Evolutionary conservation across 805 yeast species (phyloP).

Genomic region (Yamadazyma endophytica): DNA sequence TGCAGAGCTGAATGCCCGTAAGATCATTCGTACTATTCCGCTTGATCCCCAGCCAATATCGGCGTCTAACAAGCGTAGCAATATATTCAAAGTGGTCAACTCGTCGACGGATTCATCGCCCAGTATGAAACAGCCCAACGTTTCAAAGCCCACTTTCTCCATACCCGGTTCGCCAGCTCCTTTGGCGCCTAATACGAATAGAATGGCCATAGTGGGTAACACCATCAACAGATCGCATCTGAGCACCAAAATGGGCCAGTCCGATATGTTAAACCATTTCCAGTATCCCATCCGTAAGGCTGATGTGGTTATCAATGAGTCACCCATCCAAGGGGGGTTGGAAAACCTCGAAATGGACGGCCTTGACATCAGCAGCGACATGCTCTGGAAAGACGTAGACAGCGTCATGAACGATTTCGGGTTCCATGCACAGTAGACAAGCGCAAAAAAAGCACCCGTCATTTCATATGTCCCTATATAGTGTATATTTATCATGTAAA

Average conservation of each 20-base stretch:
- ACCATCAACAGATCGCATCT: conserved; percentile 10
- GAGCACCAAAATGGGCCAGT: conserved; percentile 2
- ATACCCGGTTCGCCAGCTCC: conserved; percentile 8
- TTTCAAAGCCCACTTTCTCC: neutral
- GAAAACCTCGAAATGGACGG: conserved; percentile 35
- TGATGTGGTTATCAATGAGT: conserved; percentile 9
- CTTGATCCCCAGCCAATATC: conserved; percentile 78
- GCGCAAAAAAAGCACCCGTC: too few species aligned
- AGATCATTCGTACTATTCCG: conserved; percentile 73
- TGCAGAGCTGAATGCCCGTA: conserved; percentile 70
- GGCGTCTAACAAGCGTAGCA: conserved; percentile 26
- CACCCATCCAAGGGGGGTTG: conserved; percentile 23
- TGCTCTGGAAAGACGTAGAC: conserved; percentile 79
- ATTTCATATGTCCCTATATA: too few species aligned
- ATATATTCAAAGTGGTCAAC: conserved; percentile 35
- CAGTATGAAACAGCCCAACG: conserved; percentile 3
- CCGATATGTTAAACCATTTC: conserved; percentile 3
- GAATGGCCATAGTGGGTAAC: conserved; percentile 15
- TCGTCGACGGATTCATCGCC: conserved; percentile 31
- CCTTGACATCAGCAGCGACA: conserved; percentile 48
- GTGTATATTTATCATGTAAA: too few species aligned
- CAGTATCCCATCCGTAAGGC: conserved; percentile 1
- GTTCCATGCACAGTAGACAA: conserved; percentile 51
- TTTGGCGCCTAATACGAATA: conserved; percentile 4
- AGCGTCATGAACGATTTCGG: conserved; percentile 91